phyloP scores from a whole-genome alignment of 1,284 basidiomycete genomes.

The Entoloma clypeatum region DNA sequence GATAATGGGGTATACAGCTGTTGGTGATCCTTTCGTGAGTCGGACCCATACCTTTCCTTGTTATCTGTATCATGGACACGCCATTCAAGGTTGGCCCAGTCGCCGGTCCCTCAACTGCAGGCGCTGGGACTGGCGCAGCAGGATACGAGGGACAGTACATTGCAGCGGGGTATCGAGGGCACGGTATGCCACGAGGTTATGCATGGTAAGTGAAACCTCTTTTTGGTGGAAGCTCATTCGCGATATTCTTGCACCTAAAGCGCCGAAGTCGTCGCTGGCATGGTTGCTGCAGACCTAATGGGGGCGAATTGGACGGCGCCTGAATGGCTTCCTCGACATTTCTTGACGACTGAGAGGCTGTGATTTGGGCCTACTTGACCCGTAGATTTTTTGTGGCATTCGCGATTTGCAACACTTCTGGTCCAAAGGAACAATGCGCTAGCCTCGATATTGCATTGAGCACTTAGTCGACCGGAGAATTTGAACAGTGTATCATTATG shows the following conservation, averaged over 20 bases:
- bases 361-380: too few species aligned
- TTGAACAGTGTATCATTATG: too few species aligned
- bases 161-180: slow-evolving; percentile 71
- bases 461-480: too few species aligned
- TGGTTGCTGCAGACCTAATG: slow-evolving; percentile 55
- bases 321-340: slow-evolving; percentile 62
- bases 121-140: slow-evolving; percentile 13
- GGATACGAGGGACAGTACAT: slow-evolving; percentile 62
- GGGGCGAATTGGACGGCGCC: slow-evolving; percentile 49
- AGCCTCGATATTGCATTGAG: too few species aligned
- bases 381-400: too few species aligned
- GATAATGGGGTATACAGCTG: slow-evolving; percentile 75
- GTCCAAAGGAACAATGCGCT: too few species aligned
- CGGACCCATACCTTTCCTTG: slow-evolving; percentile 1
- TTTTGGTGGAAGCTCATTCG: slow-evolving; percentile 2
- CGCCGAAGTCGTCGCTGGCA: slow-evolving; percentile 61
- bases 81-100: slow-evolving; percentile 61
- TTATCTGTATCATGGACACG: not conserved
- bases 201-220: slow-evolving; percentile 49
- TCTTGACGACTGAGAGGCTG: slow-evolving; percentile 48
- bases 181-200: slow-evolving; percentile 79
- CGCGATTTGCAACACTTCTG: too few species aligned
- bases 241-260: slow-evolving; percentile 32
- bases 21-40: slow-evolving; percentile 67
- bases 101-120: slow-evolving; percentile 32